These are phyloP conservation scores for Plantago lanceolata DNA, from an alignment of 305 asterid genomes.

Conservation along the genomic window DNA sequence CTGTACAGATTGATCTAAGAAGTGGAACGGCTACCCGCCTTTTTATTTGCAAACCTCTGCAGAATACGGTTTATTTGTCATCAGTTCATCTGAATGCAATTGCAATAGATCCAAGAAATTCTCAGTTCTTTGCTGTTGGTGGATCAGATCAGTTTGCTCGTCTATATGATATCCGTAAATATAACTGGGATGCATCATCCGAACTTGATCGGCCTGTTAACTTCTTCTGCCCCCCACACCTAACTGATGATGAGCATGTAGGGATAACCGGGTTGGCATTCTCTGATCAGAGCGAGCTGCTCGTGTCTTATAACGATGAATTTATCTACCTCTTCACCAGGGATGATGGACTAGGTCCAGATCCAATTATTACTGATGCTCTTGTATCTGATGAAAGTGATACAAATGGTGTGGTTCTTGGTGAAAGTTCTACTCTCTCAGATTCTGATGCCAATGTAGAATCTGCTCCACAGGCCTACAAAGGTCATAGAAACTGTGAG, in stretches of 20 bases:
- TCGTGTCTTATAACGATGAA: slow-evolving; percentile 78
- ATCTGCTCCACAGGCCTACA: slow-evolving; percentile 65
- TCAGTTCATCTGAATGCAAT: slow-evolving; percentile 63
- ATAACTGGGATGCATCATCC: slow-evolving; percentile 62
- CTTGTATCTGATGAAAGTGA: slow-evolving; percentile 38
- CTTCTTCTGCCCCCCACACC: slow-evolving; percentile 71
- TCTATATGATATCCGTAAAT: slow-evolving; percentile 76
- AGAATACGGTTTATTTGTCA: slow-evolving; percentile 28
- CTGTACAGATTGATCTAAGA: slow-evolving; percentile 79
- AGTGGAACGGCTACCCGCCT: slow-evolving; percentile 56
- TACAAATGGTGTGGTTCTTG: slow-evolving; percentile 31
- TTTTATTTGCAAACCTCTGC: slow-evolving; percentile 61
- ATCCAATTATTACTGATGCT: slow-evolving; percentile 34
- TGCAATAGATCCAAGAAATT: slow-evolving; percentile 80
- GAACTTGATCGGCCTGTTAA: slow-evolving; percentile 71
- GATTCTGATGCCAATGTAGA: slow-evolving; percentile 30
- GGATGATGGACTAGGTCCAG: slow-evolving; percentile 69
- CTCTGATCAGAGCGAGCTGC: slow-evolving; percentile 90
- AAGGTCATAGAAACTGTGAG: slow-evolving; percentile 69
- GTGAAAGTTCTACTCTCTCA: slow-evolving; percentile 29
- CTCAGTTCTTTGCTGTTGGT: slow-evolving; percentile 76
- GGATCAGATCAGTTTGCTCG: slow-evolving; percentile 87
- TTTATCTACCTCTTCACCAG: slow-evolving; percentile 71
- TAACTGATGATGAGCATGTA: slow-evolving; percentile 50
- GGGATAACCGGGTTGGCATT: slow-evolving; percentile 92